Evolutionary conservation across 1,284 basidiomycete genomes (phyloP).

Genomic region (Xerocomus tenax): DNA sequence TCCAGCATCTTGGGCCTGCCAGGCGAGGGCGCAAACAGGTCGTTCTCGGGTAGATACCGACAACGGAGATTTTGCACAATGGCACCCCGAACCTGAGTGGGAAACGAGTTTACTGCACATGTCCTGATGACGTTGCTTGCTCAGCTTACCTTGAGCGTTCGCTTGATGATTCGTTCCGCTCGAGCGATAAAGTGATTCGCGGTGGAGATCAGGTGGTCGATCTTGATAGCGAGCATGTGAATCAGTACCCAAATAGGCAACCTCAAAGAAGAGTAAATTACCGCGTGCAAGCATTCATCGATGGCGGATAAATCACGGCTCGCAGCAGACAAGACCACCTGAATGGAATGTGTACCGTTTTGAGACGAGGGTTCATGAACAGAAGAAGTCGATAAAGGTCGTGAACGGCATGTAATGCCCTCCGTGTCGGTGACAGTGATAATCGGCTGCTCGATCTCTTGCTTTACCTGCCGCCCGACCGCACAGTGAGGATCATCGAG

Average conservation of each 20-base stretch:
- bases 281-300: conserved; percentile 32
- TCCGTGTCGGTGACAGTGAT: conserved; percentile 25
- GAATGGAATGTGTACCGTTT: conserved; percentile 35
- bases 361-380: conserved; percentile 6
- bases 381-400: conserved; percentile 1
- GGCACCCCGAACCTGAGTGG: conserved; percentile 19
- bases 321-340: conserved; percentile 42
- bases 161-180: conserved; percentile 43
- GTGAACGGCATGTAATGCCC: conserved; percentile 18
- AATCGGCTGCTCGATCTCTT: conserved; percentile 14
- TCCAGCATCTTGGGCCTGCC: conserved; percentile 18
- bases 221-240: conserved; percentile 28
- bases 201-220: conserved; percentile 45
- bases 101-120: conserved; percentile 3
- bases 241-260: conserved; percentile 15
- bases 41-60: conserved; percentile 22
- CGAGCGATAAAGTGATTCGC: conserved; percentile 46
- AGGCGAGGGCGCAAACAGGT: conserved; percentile 19
- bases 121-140: neutral
- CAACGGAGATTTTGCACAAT: conserved; percentile 26
- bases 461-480: conserved; percentile 36
- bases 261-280: conserved; percentile 14
- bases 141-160: conserved; percentile 43
- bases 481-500: conserved; percentile 31
- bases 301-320: conserved; percentile 49